A percentile compares a stretch with the other conserved stretches of the same genome.
Evolutionary conservation across 2,329 filamentous ascomycete genomes (phyloP).

Genomic region (Sarocladium strictum): DNA sequence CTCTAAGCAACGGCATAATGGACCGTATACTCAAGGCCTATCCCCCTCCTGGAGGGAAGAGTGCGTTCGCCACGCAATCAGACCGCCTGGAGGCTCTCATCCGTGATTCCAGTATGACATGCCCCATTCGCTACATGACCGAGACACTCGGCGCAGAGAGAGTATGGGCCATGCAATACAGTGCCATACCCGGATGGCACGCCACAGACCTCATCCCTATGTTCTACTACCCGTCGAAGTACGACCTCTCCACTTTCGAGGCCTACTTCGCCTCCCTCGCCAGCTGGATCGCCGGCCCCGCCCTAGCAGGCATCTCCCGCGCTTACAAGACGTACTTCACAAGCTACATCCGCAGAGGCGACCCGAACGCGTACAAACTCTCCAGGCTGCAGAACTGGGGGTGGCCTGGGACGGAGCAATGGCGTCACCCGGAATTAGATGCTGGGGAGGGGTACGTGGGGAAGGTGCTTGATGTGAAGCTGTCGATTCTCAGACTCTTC

Average conservation of each 20-base stretch:
- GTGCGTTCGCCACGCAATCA: slow-evolving; percentile 19
- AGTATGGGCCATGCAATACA: background rate
- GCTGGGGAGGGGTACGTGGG: background rate
- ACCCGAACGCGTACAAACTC: background rate
- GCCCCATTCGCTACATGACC: slow-evolving; percentile 30
- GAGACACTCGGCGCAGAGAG: slow-evolving; percentile 23
- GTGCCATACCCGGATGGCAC: background rate
- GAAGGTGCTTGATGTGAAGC: background rate
- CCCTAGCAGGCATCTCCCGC: background rate
- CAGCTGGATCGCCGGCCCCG: background rate
- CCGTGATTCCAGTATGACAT: slow-evolving; percentile 29
- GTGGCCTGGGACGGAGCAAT: background rate
- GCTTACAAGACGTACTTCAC: background rate
- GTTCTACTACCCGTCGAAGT: background rate
- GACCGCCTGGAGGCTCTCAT: slow-evolving; percentile 24
- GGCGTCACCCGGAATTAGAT: background rate
- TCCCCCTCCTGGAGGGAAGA: slow-evolving; percentile 5
- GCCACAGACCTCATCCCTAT: background rate
- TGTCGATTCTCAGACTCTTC: background rate
- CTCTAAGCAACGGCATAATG: background rate
- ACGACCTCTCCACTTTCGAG: background rate
- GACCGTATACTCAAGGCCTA: background rate
- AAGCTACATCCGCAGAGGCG: background rate
- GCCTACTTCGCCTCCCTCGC: background rate
- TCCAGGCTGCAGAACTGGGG: background rate